phyloP scores from a whole-genome alignment of 2,329 filamentous ascomycete genomes.

The Sarocladium oryzae region DNA sequence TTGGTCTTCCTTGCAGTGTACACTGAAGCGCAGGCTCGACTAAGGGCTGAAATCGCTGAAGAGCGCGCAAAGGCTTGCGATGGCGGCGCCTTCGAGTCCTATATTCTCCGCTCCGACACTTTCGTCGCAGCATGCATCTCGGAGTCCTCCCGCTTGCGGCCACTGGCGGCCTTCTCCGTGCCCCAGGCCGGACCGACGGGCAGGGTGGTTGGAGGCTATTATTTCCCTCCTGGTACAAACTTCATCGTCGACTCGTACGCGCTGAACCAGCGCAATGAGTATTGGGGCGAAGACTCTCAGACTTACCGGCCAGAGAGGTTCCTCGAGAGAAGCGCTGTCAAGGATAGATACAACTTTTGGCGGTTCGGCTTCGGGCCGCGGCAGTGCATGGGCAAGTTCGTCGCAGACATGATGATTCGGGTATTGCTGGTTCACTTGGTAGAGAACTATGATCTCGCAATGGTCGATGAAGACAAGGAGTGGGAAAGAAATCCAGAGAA shows the following conservation, averaged over 20 bases:
- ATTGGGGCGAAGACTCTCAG: constrained; percentile 30
- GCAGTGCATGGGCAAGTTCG: constrained; percentile 35
- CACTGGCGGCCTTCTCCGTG: constrained; percentile 16
- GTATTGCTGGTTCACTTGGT: not conserved
- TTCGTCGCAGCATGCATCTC: constrained; percentile 27
- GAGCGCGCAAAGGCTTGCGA: not conserved
- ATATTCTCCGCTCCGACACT: constrained; percentile 20
- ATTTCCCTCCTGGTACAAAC: constrained; percentile 29
- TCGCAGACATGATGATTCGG: constrained; percentile 30
- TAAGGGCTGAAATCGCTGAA: constrained; percentile 22
- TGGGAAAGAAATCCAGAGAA: not conserved
- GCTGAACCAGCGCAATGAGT: constrained; percentile 31
- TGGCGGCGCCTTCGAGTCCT: no score
- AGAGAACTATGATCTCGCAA: not conserved
- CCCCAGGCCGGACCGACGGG: not conserved
- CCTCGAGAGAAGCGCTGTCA: constrained; percentile 13
- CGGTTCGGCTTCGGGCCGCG: constrained; percentile 39
- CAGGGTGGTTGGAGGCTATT: constrained; percentile 23
- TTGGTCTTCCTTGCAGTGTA: constrained; percentile 33
- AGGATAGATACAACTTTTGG: constrained; percentile 35
- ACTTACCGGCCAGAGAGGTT: constrained; percentile 28
- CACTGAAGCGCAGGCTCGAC: constrained; percentile 21
- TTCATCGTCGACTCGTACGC: constrained; percentile 37
- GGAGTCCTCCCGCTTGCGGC: constrained; percentile 32
- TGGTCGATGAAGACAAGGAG: not conserved